Percentiles rank a stretch among this genome's conserved stretches.
These are phyloP conservation scores for Aspergillus carlsbadensis DNA, from an alignment of 495 filamentous ascomycete genomes.

Conservation along the genomic window DNA sequence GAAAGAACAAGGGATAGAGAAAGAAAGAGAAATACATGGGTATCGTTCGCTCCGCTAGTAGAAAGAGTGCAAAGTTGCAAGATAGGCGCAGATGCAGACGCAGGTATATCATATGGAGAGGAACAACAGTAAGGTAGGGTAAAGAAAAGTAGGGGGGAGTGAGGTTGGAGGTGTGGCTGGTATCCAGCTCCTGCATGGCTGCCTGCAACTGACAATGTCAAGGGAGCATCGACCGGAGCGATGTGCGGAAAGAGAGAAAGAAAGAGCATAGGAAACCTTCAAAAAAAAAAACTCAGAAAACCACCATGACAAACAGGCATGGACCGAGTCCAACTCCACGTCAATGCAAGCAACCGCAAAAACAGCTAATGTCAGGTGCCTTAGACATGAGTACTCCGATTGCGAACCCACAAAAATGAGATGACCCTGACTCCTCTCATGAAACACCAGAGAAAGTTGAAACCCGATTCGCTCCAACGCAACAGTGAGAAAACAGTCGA, in stretches of 20 bases:
- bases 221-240: background rate
- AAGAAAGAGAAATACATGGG: background rate
- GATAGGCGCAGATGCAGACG: background rate
- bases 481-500: background rate
- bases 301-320: background rate
- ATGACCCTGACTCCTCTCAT: too few species aligned
- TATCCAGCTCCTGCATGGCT: too few species aligned
- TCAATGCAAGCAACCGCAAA: too few species aligned
- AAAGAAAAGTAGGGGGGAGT: background rate
- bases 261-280: background rate
- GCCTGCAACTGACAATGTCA: too few species aligned
- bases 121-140: too few species aligned
- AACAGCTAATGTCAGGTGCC: too few species aligned
- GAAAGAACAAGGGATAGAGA: background rate
- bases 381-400: too few species aligned
- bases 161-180: background rate
- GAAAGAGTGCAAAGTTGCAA: background rate
- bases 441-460: too few species aligned
- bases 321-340: too few species aligned
- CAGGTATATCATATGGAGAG: too few species aligned
- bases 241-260: background rate
- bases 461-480: too few species aligned
- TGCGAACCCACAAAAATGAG: too few species aligned
- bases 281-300: background rate
- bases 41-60: conserved; percentile 1